Evolutionary conservation across 768 basidiomycete species (phyloP), one percentile per base, ranked within the genome.

Genomic region (Pleurotus ostreatus): DNA sequence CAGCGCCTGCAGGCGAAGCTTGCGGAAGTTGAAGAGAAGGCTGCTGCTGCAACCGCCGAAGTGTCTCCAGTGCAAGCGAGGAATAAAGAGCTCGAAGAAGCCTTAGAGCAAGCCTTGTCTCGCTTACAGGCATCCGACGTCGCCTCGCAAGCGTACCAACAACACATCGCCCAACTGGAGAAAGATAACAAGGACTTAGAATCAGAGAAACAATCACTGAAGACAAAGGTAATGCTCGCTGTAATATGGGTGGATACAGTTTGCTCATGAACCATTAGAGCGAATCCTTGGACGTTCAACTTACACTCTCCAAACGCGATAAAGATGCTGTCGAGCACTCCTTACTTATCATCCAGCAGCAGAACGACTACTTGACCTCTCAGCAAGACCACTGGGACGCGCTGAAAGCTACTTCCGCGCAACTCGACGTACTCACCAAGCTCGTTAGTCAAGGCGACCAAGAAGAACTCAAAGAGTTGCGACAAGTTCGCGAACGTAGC

Each of bases 301-400:
- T 78, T 34, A 75, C 74, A 15, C 79, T 84, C 66, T 73, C 77
- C 4, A 69, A 68, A n/a, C 81, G 80, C 20, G 91, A 92, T 62
- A 85, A 82, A 64, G 86, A 89, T 7, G 67, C 78, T 12, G 73
- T 81, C 0, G 61, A 72, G 3, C 78, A 83, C 51, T 75, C 80
- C 20, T 71, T 87, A 15, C 68, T 70, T 40, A 60, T 70, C 15
- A 75, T 91, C 37, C 84, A 81, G 63, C 78, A 75, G 64, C 84
- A 88, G 55, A 76, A 84, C 56, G 83, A 89, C 43, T 72, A 77
- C 22, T 71, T 89, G 15, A 46, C 75, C 1, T 71, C 79, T 22
- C 87, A 92, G 60, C 85, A 88, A 63, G 75, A 68, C n/a, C 83
- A 88, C 54, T 92, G 88, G 90, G 87, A 89, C n/a, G 82, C 85